phyloP scores from a whole-genome alignment of 768 basidiomycete genomes.

The Cystofilobasidium capitatum region DNA sequence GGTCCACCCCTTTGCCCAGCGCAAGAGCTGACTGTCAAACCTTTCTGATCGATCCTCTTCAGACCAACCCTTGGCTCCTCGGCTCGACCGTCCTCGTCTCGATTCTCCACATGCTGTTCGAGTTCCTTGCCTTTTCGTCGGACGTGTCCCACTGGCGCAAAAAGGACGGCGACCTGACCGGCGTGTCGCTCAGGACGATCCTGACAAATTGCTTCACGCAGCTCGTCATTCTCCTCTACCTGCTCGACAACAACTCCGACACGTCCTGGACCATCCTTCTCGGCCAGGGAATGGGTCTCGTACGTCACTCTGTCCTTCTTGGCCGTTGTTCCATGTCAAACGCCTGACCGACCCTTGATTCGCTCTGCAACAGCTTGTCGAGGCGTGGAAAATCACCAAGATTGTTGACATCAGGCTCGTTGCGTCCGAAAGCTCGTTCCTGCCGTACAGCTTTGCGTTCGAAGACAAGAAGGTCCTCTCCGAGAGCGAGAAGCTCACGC shows the following conservation, averaged over 20 bases:
- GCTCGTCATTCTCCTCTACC: conserved; percentile 75
- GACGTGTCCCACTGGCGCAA: conserved; percentile 94
- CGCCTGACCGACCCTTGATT: not conserved
- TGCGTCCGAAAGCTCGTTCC: conserved; percentile 51
- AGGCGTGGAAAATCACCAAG: conserved; percentile 77
- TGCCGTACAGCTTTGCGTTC: conserved; percentile 74
- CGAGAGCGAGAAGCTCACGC: conserved; percentile 95
- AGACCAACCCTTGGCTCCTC: conserved; percentile 66
- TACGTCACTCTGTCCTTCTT: not conserved
- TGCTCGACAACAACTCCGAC: conserved; percentile 88
- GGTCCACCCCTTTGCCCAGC: not conserved
- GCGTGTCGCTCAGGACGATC: conserved; percentile 80
- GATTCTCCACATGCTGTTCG: conserved; percentile 75
- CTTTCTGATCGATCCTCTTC: conserved; percentile 50
- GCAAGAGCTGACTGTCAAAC: not conserved
- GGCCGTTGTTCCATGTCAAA: not conserved
- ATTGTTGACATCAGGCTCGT: conserved; percentile 71
- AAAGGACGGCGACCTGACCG: conserved; percentile 79
- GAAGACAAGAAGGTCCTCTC: conserved; percentile 91
- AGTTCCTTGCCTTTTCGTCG: conserved; percentile 89
- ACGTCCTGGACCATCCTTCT: conserved; percentile 97
- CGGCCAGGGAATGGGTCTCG: conserved; percentile 36
- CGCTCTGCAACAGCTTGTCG: conserved; percentile 45
- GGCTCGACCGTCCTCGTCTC: conserved; percentile 74
- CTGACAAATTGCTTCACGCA: conserved; percentile 82